A percentile compares a stretch with the other conserved stretches of the same genome.
These are phyloP conservation scores for Ustilago lituana DNA, from an alignment of 1,284 basidiomycete genomes.

Conservation along the genomic window DNA sequence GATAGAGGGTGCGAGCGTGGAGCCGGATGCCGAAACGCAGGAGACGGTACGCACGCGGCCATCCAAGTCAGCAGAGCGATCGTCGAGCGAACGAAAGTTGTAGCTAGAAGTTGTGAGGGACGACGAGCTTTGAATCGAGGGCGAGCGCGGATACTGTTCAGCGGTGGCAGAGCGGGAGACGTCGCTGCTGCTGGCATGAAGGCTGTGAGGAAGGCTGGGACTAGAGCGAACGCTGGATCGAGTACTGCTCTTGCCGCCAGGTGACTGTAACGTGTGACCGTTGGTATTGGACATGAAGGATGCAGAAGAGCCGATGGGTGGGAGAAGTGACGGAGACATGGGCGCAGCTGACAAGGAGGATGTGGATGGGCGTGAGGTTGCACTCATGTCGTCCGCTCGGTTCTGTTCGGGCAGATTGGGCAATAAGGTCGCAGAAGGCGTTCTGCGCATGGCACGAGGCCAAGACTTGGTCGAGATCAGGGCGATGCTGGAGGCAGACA, in stretches of 20 bases:
- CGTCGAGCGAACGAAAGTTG: conserved; percentile 12
- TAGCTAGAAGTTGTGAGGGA: conserved; percentile 11
- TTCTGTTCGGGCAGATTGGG: conserved; percentile 37
- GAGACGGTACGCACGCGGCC: conserved; percentile 9
- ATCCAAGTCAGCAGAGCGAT: background rate
- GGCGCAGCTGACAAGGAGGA: conserved; percentile 10
- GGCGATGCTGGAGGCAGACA: conserved; percentile 1
- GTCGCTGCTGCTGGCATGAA: background rate
- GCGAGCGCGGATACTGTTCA: conserved; percentile 29
- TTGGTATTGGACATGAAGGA: conserved; percentile 12
- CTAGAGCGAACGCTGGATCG: conserved; percentile 24
- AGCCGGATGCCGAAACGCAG: conserved; percentile 8
- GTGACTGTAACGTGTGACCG: conserved; percentile 1
- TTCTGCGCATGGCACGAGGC: conserved; percentile 20
- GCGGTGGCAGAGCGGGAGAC: conserved; percentile 3
- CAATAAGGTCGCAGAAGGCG: conserved; percentile 14
- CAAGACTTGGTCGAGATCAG: background rate
- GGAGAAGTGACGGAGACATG: conserved; percentile 13
- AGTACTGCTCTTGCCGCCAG: conserved; percentile 3
- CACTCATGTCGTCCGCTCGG: conserved; percentile 11
- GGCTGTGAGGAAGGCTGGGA: conserved; percentile 16
- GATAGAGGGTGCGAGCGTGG: background rate
- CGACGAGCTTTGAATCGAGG: conserved; percentile 27
- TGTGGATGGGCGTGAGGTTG: conserved; percentile 18
- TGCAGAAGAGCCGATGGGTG: conserved; percentile 15